Base-by-base conservation (phyloP, 2,329 filamentous ascomycete species). In the Zymoseptoria brevis region DNA sequence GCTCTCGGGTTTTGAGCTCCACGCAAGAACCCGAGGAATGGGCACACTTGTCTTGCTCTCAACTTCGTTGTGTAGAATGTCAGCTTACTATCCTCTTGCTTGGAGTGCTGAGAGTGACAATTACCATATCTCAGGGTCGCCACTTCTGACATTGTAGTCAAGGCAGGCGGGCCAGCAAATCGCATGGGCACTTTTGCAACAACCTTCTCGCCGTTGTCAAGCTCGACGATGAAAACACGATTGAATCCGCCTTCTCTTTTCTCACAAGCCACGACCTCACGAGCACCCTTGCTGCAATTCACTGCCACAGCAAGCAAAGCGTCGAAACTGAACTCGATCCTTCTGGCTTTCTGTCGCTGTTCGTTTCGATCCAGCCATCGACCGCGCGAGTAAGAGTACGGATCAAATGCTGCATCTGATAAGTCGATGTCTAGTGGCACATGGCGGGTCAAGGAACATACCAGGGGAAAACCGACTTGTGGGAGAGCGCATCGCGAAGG, bases 181-280 rank as follows among this genome's bases (percentile, higher is more conserved):
- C 58, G 57, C 63, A 74, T 77, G 2, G 75, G 76, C n/a, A 79
- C 58, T 64, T 72, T 75, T 2, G 74, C 77, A 16, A 79, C 72
- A 21, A 77, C 57, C 19, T 63, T 64, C 61, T 66, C 67, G 7
- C 57, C 72, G 66, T 76, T 73, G 53, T 79, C 66, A 49, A 75
- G 69, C 19, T 67, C 68, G 57, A 79, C 74, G 41, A 78, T 69
- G 55, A 80, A 78, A 24, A 74, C 74, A 63, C 75, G 67, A 58
- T 78, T 79, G 60, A 74, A 79, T 1, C 73, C 72, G 4, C 77
- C 75, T 68, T 80, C 77, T 54, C 72, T 69, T 66, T 80, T 79
- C 54, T 73, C 67, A 59, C 67, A 78, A 16, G 58, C 66, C 56
- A 58, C 59, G 49, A 79, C 69, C 8, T 62, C 63, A 11, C 41